These are phyloP conservation scores for Hibiscus tridactylites DNA, from an alignment of 345 rosid species.

Conservation along the genomic window DNA sequence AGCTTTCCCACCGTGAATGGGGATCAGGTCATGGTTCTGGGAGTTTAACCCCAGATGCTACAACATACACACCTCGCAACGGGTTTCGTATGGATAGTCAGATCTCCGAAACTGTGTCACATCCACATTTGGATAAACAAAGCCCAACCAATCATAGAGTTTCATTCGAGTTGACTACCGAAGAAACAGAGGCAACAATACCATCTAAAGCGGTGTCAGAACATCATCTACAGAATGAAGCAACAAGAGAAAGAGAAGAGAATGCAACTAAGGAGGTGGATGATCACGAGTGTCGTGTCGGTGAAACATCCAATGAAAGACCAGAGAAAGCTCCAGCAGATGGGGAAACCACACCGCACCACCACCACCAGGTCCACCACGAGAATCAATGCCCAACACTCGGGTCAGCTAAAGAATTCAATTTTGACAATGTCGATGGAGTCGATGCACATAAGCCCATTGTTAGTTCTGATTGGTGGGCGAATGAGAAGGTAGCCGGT, in stretches of 20 bases:
- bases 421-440: constrained; percentile 55
- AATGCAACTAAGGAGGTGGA: constrained; percentile 17
- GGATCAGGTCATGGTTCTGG: constrained; percentile 41
- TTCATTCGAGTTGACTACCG: constrained; percentile 50
- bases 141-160: constrained; percentile 34
- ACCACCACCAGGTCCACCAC: constrained; percentile 29
- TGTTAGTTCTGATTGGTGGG: constrained; percentile 43
- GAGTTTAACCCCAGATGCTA: constrained; percentile 45
- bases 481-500: constrained; percentile 39
- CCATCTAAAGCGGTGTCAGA: constrained; percentile 26
- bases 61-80: constrained; percentile 26
- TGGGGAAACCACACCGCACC: constrained; percentile 18
- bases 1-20: constrained; percentile 28
- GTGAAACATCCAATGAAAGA: constrained; percentile 25
- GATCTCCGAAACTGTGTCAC: constrained; percentile 20
- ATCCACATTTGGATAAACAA: constrained; percentile 17
- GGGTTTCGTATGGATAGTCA: constrained; percentile 26
- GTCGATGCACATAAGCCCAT: constrained; percentile 29
- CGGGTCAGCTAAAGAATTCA: constrained; percentile 58
- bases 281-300: constrained; percentile 7
- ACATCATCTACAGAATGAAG: constrained; percentile 16
- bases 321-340: constrained; percentile 28
- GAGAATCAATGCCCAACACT: constrained; percentile 42
- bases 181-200: constrained; percentile 37
- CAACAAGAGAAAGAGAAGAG: constrained; percentile 17